Evolutionary conservation across 768 basidiomycete genomes (phyloP).

Genomic region (Daedaleopsis sinensis): DNA sequence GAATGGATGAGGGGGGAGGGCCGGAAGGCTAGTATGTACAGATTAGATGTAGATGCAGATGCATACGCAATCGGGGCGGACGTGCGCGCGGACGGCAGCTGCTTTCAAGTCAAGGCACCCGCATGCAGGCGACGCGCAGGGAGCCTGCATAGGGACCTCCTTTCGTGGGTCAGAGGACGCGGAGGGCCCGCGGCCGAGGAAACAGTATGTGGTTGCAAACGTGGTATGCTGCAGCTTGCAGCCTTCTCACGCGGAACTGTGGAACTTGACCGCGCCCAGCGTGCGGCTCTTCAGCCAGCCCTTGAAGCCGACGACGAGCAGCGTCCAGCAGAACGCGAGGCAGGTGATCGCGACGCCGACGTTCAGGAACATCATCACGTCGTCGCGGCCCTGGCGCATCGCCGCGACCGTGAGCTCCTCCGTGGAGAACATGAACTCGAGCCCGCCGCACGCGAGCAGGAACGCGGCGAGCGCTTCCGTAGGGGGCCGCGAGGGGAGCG

Average conservation of each 20-base stretch:
- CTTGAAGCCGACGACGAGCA: slow-evolving; percentile 76
- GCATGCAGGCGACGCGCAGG: no score
- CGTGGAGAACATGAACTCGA: slow-evolving; percentile 87
- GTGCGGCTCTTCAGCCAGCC: slow-evolving; percentile 69
- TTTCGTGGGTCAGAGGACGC: neutral
- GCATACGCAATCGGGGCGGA: no score
- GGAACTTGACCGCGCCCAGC: slow-evolving; percentile 34
- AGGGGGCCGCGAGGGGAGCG: slow-evolving; percentile 90
- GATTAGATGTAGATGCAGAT: no score
- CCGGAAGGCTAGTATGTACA: no score
- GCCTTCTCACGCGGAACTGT: slow-evolving; percentile 36
- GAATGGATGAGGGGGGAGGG: no score
- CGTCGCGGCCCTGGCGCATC: slow-evolving; percentile 88
- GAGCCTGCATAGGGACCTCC: no score
- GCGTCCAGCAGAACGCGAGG: slow-evolving; percentile 83
- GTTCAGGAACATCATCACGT: slow-evolving; percentile 87
- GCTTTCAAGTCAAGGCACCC: no score
- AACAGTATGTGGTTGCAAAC: neutral
- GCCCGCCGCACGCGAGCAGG: slow-evolving; percentile 84
- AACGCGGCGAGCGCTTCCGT: slow-evolving; percentile 91
- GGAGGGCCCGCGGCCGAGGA: neutral
- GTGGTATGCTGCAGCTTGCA: neutral
- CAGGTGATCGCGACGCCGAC: slow-evolving; percentile 86
- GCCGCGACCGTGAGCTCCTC: slow-evolving; percentile 90
- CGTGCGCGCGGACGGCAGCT: no score